phyloP scores from a whole-genome alignment of 2,329 filamentous ascomycete genomes.

The Trichoderma breve region DNA sequence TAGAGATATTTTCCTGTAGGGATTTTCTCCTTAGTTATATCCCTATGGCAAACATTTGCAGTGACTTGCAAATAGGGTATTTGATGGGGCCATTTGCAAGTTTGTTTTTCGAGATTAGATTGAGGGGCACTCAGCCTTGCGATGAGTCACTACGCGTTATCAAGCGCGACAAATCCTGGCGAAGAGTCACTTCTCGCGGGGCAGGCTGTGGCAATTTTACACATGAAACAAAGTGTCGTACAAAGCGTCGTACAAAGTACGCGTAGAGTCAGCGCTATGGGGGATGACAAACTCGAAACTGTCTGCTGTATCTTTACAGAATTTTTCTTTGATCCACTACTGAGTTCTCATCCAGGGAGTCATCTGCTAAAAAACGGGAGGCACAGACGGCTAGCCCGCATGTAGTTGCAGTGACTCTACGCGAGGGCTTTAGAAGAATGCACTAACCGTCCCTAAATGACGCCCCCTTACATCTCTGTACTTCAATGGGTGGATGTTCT shows the following conservation, averaged over 20 bases:
- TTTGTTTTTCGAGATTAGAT: neutral
- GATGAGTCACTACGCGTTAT: neutral
- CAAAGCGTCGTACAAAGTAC: neutral
- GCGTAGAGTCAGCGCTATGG: neutral
- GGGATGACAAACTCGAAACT: neutral
- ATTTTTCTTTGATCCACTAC: neutral
- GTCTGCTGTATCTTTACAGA: neutral
- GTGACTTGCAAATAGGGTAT: neutral
- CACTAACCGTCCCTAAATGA: neutral
- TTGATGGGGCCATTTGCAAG: neutral
- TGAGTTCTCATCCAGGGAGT: neutral
- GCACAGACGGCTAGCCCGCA: neutral
- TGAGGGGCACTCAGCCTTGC: neutral
- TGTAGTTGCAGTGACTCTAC: neutral
- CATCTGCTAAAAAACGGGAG: neutral
- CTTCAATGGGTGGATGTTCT: neutral
- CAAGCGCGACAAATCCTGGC: neutral
- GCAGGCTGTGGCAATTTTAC: neutral
- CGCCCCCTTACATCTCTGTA: neutral
- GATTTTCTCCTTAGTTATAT: neutral
- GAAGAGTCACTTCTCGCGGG: neutral
- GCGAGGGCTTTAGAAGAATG: neutral
- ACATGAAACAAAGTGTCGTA: neutral
- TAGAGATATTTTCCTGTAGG: neutral
- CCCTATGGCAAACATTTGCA: neutral